These are phyloP conservation scores for Paramecium pentaurelia DNA, from an alignment of 73 alveolate genomes.

Conservation along the genomic window DNA sequence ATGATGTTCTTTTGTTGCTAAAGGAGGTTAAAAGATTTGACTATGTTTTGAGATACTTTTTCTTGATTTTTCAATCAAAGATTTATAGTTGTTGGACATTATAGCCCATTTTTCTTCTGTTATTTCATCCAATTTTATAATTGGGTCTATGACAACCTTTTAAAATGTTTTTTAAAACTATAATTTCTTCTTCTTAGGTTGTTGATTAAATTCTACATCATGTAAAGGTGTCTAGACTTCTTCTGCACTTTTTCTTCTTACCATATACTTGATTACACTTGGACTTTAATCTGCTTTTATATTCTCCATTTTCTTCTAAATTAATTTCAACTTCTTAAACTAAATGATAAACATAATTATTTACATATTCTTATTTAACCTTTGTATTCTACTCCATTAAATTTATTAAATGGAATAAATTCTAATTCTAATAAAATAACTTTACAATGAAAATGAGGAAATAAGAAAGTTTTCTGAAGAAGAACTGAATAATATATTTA, in stretches of 20 bases:
- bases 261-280: neutral
- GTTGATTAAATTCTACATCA: neutral
- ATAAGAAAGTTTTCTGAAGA: neutral
- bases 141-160: neutral
- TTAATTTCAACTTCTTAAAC: neutral
- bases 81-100: conserved; percentile 18
- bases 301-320: neutral
- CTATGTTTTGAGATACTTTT: neutral
- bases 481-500: neutral
- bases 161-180: neutral
- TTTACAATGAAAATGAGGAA: neutral
- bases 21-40: neutral
- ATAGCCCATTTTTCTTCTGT: conserved; percentile 35
- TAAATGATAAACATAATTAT: neutral
- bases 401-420: neutral
- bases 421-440: neutral
- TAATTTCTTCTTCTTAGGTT: neutral
- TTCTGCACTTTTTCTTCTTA: conserved; percentile 26
- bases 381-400: neutral
- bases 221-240: conserved; percentile 22
- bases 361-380: neutral
- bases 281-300: conserved; percentile 34
- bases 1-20: neutral
- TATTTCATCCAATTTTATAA: neutral
- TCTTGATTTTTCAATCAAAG: conserved; percentile 33